phyloP scores from a whole-genome alignment of 2,329 filamentous ascomycete species.

The Incumbomyces delicatus region DNA sequence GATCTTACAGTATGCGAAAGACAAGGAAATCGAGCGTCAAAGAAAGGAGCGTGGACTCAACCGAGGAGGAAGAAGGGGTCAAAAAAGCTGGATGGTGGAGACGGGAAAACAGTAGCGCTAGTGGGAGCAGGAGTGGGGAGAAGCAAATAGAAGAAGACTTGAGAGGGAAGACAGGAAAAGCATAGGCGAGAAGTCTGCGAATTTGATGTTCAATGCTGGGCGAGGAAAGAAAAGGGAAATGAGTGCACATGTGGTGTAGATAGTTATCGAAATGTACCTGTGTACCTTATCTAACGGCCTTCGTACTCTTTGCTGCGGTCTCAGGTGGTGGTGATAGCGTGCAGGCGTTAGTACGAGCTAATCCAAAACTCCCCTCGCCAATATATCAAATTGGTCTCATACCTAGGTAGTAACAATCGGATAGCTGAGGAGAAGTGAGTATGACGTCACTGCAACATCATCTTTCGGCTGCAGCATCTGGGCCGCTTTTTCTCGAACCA shows the following conservation, averaged over 20 bases:
- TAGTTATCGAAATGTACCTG: too few species aligned
- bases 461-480: too few species aligned
- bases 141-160: not conserved
- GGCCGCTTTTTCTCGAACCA: too few species aligned
- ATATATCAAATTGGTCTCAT: too few species aligned
- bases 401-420: too few species aligned
- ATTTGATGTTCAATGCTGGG: constrained; percentile 2
- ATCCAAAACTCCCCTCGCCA: too few species aligned
- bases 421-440: not conserved
- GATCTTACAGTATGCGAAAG: not conserved
- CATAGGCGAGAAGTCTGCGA: not conserved
- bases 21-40: not conserved
- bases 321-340: too few species aligned
- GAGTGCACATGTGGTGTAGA: too few species aligned
- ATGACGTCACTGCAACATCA: not conserved
- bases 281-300: too few species aligned
- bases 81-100: not conserved
- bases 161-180: not conserved
- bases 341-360: too few species aligned
- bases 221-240: not conserved
- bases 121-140: not conserved
- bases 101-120: not conserved
- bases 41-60: not conserved
- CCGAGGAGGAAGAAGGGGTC: not conserved
- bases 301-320: too few species aligned